phyloP scores from a whole-genome alignment of 2,329 filamentous ascomycete species.

The Sporothrix dimorphospora region DNA sequence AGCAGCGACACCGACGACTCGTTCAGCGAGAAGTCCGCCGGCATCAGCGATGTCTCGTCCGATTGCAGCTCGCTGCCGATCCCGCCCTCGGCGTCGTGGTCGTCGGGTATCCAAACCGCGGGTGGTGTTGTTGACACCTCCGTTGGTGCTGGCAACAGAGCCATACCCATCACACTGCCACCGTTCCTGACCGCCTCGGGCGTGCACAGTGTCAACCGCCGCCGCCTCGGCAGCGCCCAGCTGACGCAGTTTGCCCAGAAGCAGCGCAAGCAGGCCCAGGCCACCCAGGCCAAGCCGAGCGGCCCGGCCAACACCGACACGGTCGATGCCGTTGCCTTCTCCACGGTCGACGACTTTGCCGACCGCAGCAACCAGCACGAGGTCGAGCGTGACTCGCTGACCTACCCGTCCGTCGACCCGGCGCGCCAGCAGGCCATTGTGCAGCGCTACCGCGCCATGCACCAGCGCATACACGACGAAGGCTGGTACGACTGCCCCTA shows the following conservation, averaged over 20 bases:
- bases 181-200: slow-evolving; percentile 26
- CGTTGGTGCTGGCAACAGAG: not conserved
- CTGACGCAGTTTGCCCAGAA: slow-evolving; percentile 19
- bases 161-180: not conserved
- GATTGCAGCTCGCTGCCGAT: slow-evolving; percentile 22
- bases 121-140: not conserved
- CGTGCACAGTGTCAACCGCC: slow-evolving; percentile 24
- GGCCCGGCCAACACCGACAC: not conserved
- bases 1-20: slow-evolving; percentile 27
- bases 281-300: not conserved
- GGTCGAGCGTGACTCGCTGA: slow-evolving; percentile 42
- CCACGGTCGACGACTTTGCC: slow-evolving; percentile 37
- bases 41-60: slow-evolving; percentile 25
- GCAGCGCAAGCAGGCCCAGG: not conserved
- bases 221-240: slow-evolving; percentile 14
- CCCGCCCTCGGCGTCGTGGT: not conserved
- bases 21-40: slow-evolving; percentile 4
- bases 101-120: slow-evolving; percentile 2
- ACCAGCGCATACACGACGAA: slow-evolving; percentile 56
- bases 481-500: slow-evolving; percentile 64
- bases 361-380: slow-evolving; percentile 44
- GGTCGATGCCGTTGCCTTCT: slow-evolving; percentile 10
- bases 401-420: slow-evolving; percentile 58
- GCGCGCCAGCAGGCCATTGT: slow-evolving; percentile 59
- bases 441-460: slow-evolving; percentile 58